Evolutionary conservation across 345 rosid species (phyloP).

Genomic region (Noccaea caerulescens): DNA sequence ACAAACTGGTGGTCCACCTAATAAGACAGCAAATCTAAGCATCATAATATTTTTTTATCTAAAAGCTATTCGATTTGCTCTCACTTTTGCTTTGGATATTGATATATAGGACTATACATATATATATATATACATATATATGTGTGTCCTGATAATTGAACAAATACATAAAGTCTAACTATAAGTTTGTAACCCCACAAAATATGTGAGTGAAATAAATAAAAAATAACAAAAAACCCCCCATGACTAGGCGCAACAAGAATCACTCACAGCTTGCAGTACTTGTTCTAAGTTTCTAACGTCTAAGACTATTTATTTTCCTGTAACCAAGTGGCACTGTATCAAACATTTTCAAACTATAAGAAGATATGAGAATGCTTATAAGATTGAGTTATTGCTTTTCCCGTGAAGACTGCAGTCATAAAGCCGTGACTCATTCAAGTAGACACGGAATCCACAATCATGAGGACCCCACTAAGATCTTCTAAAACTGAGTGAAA

Average conservation of each 20-base stretch:
- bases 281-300: constrained; percentile 2
- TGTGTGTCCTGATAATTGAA: neutral
- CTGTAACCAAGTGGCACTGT: constrained; percentile 35
- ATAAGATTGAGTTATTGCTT: constrained; percentile 26
- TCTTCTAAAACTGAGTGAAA: constrained; percentile 15
- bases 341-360: constrained; percentile 30
- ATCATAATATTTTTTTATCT: constrained; percentile 24
- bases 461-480: constrained; percentile 39
- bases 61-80: constrained; percentile 38
- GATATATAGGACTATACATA: neutral
- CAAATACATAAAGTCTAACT: neutral
- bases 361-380: constrained; percentile 14
- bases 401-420: constrained; percentile 44
- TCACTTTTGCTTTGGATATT: constrained; percentile 40
- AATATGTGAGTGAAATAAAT: constrained; percentile 36
- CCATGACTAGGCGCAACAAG: constrained; percentile 27
- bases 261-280: constrained; percentile 6
- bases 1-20: constrained; percentile 39
- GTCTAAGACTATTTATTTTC: neutral
- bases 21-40: constrained; percentile 42
- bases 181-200: constrained; percentile 21
- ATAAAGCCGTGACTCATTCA: constrained; percentile 40
- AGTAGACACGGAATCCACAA: constrained; percentile 41
- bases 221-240: neutral
- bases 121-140: neutral